phyloP scores from a whole-genome alignment of 441 rosid species.

The Codiaeum variegatum region DNA sequence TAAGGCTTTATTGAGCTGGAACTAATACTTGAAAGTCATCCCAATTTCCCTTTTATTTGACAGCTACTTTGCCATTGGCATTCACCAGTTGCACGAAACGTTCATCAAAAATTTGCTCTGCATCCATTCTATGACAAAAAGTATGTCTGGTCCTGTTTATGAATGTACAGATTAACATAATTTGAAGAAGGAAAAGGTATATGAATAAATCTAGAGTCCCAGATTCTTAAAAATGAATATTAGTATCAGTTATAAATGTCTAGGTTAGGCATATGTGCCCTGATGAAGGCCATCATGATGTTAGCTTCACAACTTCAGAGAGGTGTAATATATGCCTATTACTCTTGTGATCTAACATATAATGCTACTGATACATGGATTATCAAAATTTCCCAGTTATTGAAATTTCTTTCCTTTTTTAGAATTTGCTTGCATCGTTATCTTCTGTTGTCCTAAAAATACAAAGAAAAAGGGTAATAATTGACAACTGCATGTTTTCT shows the following conservation, averaged over 20 bases:
- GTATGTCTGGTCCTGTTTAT: background rate
- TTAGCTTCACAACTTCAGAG: background rate
- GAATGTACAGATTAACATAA: background rate
- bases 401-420: background rate
- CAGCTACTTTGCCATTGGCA: background rate
- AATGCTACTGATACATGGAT: background rate
- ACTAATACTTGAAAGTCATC: background rate
- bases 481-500: background rate
- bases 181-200: background rate
- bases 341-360: slow-evolving; percentile 1
- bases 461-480: background rate
- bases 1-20: too few species aligned
- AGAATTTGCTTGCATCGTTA: background rate
- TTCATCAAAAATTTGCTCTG: background rate
- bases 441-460: background rate
- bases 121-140: background rate
- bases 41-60: background rate
- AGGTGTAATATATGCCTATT: background rate
- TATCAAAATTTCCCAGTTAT: background rate
- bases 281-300: background rate
- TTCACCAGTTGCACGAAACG: background rate
- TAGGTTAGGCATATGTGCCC: background rate
- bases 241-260: background rate
- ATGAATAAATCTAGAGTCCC: background rate
- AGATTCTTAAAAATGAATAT: background rate